Base-by-base conservation (phyloP, 768 basidiomycete genomes). In the Psilocybe sp. region DNA sequence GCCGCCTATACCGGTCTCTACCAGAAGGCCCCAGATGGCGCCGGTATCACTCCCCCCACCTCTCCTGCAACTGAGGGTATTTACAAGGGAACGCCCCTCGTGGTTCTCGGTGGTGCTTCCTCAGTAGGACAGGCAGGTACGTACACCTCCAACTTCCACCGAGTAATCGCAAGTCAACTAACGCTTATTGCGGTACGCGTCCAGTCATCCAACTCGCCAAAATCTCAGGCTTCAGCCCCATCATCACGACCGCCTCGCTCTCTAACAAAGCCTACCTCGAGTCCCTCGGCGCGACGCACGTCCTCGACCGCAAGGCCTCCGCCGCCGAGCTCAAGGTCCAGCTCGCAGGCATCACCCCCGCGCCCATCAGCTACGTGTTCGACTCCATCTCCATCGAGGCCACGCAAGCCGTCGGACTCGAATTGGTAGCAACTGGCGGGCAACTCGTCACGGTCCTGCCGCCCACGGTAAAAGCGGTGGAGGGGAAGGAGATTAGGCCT, bases 1-100 rank as follows among this genome's bases (percentile, higher is more conserved):
- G 75, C 78, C 11, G 77, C 78, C 16, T 75, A 73, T 33, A 60
- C 73, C 13, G 81, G 77, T 5, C 53, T 84, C n/a, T 82, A 77
- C 62, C 69, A 61, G 16, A 60, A 51, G 46, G 60, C 40, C 9
- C 66, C 70, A n/a, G n/a, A n/a, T n/a, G n/a, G n/a, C n/a, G n/a
- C n/a, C n/a, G n/a, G n/a, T n/a, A n/a, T n/a, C n/a, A n/a, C n/a
- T n/a, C n/a, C n/a, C n/a, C n/a, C n/a, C n/a, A n/a, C n/a, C n/a
- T n/a, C n/a, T n/a, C n/a, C n/a, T n/a, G n/a, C n/a, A n/a, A n/a
- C n/a, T n/a, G n/a, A n/a, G n/a, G n/a, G n/a, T n/a, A n/a, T n/a
- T n/a, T n/a, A n/a, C n/a, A n/a, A n/a, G n/a, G n/a, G n/a, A n/a
- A n/a, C n/a, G n/a, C n/a, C n/a, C n/a, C n/a, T n/a, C n/a, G n/a